Percentiles rank a stretch among this genome's conserved stretches.
phyloP scores from a whole-genome alignment of 805 yeast genomes.

The Candida arabinofermentans region DNA sequence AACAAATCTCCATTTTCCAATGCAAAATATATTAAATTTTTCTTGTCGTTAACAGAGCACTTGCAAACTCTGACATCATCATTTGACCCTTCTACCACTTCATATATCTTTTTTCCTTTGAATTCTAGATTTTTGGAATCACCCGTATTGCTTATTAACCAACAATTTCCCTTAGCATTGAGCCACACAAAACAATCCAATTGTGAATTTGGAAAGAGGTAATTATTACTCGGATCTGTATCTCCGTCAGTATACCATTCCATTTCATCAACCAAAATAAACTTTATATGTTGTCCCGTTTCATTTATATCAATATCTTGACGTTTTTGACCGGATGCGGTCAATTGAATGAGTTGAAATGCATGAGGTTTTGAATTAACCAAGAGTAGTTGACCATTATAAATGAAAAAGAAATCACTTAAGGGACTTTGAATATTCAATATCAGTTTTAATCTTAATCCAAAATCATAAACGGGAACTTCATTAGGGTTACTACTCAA shows the following conservation, averaged over 20 bases:
- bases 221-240: slow-evolving; percentile 8
- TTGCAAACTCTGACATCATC: slow-evolving; percentile 12
- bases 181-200: slow-evolving; percentile 30
- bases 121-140: slow-evolving; percentile 15
- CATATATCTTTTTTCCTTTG: slow-evolving; percentile 22
- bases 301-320: slow-evolving; percentile 17
- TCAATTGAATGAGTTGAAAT: slow-evolving; percentile 30
- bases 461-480: slow-evolving; percentile 29
- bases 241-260: slow-evolving; percentile 28
- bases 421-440: slow-evolving; percentile 32
- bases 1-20: slow-evolving; percentile 33
- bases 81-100: slow-evolving; percentile 1
- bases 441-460: slow-evolving; percentile 32
- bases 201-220: slow-evolving; percentile 18
- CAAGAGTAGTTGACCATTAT: slow-evolving; percentile 24
- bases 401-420: slow-evolving; percentile 26
- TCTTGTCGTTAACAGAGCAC: slow-evolving; percentile 37
- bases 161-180: slow-evolving; percentile 26
- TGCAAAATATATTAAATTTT: slow-evolving; percentile 38
- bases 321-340: slow-evolving; percentile 8
- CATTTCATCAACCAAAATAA: slow-evolving; percentile 27
- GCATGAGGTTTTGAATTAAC: slow-evolving; percentile 31
- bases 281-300: slow-evolving; percentile 25
- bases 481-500: slow-evolving; percentile 21
- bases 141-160: slow-evolving; percentile 22